A percentile compares a stretch with the other conserved stretches of the same genome.
phyloP scores from a whole-genome alignment of 345 rosid species.

The Diplotaxis tenuifolia region DNA sequence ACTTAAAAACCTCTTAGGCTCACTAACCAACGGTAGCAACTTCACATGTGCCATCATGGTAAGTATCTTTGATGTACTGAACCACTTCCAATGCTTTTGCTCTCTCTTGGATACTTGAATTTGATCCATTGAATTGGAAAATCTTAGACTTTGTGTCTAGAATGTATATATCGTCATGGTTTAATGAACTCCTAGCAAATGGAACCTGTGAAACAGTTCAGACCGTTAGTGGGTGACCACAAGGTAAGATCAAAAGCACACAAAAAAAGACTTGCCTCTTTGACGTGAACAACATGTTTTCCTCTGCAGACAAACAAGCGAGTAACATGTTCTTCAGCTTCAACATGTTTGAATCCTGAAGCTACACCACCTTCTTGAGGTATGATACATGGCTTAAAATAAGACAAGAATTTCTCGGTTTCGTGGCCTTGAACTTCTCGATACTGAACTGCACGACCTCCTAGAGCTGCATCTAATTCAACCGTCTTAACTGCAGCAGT shows the following conservation, averaged over 20 bases:
- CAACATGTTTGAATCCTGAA: constrained; percentile 83
- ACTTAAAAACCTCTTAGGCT: constrained; percentile 11
- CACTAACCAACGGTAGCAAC: constrained; percentile 91
- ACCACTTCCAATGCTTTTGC: constrained; percentile 98
- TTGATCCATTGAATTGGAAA: constrained; percentile 95
- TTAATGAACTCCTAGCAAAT: constrained; percentile 90
- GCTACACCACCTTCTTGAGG: constrained; percentile 93
- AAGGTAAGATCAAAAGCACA: no score
- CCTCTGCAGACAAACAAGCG: constrained; percentile 90
- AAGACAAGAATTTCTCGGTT: constrained; percentile 87
- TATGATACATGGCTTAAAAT: constrained; percentile 95
- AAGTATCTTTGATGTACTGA: constrained; percentile 89
- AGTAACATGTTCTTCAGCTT: constrained; percentile 74
- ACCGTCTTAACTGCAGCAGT: constrained; percentile 92
- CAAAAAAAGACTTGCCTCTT: no score
- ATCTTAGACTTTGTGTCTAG: constrained; percentile 88
- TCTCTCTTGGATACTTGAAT: constrained; percentile 95
- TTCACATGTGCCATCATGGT: constrained; percentile 94
- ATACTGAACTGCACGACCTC: constrained; percentile 99
- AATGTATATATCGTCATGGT: constrained; percentile 90
- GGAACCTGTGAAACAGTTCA: no score
- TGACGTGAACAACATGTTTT: constrained; percentile 88
- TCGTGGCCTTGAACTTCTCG: constrained; percentile 97
- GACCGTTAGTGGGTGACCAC: no score
- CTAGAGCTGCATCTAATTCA: constrained; percentile 97